Evolutionary conservation across 2,329 filamentous ascomycete genomes (phyloP), one percentile per base, ranked within the genome.

Genomic region (Chrysoporthe cubensis): DNA sequence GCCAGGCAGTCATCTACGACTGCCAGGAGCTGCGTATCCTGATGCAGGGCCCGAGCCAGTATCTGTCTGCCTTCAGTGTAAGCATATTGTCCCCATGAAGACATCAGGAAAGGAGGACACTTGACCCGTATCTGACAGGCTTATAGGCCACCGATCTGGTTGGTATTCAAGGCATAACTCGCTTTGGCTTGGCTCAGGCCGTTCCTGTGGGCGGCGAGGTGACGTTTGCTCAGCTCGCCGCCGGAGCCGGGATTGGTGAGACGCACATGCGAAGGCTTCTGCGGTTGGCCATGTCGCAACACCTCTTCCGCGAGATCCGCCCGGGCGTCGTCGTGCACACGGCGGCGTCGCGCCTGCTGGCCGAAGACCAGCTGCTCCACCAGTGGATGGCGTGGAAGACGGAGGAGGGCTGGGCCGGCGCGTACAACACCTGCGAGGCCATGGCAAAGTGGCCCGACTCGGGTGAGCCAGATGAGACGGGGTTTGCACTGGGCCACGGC

Each of bases 371-470:
- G 59, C 59, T 26, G 21, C 48, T 66, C 37, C 42, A 62, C 50
- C 58, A 66, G 65, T 66, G 40, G 48, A 66, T 66, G 65, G 58
- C 21, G 16, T 66, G 34, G 34, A 66, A 62, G 58, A 56, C 58
- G 2, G 58, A 61, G 18, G 59, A 62, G 59, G 58, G 42, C 9
- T 63, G 65, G 65, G 32, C n/a, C 13, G 65, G 59, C 14, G 59
- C 59, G 9, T 40, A 48, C 13, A n/a, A 56, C 34, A 58, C 59
- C 46, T 64, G 62, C 34, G 62, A 64, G 32, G 62, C 62, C 32
- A 40, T 64, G 50, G 52, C 50, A 2, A 64, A 58, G 42, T 64
- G 62, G 62, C 62, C 62, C 26, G 62, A 50, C 16, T 64, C 62
- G 16, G 62, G 56, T 13, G 62, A 64, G 42, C 62, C 52, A 44